These are phyloP conservation scores for Erysimum pusillum DNA, from an alignment of 441 rosid species.

Conservation along the genomic window DNA sequence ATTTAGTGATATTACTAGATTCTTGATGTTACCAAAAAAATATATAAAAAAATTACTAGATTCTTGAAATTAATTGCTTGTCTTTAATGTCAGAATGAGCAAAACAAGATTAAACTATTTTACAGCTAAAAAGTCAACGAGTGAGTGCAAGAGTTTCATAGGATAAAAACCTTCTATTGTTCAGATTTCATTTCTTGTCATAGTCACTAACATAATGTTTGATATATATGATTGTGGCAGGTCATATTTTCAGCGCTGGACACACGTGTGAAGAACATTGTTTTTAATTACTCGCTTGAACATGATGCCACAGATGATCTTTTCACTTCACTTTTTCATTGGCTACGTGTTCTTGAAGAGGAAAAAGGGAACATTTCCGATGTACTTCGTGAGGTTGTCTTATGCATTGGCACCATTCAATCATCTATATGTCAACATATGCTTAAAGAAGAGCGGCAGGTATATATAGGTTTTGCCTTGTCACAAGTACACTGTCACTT, in stretches of 20 bases:
- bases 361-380: conserved; percentile 57
- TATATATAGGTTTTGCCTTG: too few species aligned
- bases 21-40: too few species aligned
- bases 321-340: conserved; percentile 79
- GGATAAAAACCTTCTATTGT: neutral
- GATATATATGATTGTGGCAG: conserved; percentile 52
- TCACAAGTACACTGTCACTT: too few species aligned
- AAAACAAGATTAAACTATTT: neutral
- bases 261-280: conserved; percentile 92
- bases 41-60: neutral
- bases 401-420: conserved; percentile 88
- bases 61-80: neutral
- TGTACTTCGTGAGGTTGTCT: conserved; percentile 78
- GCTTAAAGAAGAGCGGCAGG: conserved; percentile 99
- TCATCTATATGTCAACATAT: conserved; percentile 93
- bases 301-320: conserved; percentile 87
- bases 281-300: conserved; percentile 89
- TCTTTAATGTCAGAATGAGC: neutral
- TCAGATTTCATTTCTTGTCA: neutral
- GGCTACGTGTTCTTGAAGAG: conserved; percentile 68
- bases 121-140: conserved; percentile 4
- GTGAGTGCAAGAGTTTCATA: neutral
- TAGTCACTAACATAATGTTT: conserved; percentile 4
- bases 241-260: conserved; percentile 95
- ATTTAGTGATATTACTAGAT: neutral